phyloP scores from a whole-genome alignment of 2,329 filamentous ascomycete species.

The Verticillium isaacii region DNA sequence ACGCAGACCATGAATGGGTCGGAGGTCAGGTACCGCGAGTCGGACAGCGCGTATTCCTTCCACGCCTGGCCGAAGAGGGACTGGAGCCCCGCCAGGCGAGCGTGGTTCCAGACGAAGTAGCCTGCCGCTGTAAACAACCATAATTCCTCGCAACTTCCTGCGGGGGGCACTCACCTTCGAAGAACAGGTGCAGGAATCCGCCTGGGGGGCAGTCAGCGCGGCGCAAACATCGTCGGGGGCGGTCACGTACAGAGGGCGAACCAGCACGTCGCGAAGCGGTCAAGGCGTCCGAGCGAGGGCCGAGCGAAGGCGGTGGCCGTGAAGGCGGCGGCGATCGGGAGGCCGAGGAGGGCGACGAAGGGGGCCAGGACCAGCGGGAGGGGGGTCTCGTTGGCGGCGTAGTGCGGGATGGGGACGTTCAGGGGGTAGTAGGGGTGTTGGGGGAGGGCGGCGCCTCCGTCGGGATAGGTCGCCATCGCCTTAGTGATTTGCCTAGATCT shows the following conservation, averaged over 20 bases:
- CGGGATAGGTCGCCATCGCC: neutral
- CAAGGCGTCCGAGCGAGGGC: conserved; percentile 23
- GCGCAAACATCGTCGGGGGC: neutral
- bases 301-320: conserved; percentile 24
- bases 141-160: neutral
- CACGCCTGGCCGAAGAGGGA: conserved; percentile 79
- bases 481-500: too few relatives aligned
- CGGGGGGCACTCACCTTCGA: conserved; percentile 58
- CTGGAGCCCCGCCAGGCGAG: conserved; percentile 60
- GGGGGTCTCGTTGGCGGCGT: conserved; percentile 37
- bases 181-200: conserved; percentile 70
- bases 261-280: conserved; percentile 44
- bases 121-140: conserved; percentile 31
- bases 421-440: conserved; percentile 48
- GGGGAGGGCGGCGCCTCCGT: neutral
- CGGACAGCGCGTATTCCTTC: conserved; percentile 87
- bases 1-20: conserved; percentile 84
- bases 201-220: conserved; percentile 31
- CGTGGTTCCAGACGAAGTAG: conserved; percentile 72
- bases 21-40: conserved; percentile 79
- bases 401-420: conserved; percentile 36
- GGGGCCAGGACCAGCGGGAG: conserved; percentile 30
- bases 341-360: conserved; percentile 31
- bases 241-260: conserved; percentile 47
- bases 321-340: conserved; percentile 23